Evolutionary conservation across 768 basidiomycete genomes (phyloP).

Genomic region (Dentipellis fragilis): DNA sequence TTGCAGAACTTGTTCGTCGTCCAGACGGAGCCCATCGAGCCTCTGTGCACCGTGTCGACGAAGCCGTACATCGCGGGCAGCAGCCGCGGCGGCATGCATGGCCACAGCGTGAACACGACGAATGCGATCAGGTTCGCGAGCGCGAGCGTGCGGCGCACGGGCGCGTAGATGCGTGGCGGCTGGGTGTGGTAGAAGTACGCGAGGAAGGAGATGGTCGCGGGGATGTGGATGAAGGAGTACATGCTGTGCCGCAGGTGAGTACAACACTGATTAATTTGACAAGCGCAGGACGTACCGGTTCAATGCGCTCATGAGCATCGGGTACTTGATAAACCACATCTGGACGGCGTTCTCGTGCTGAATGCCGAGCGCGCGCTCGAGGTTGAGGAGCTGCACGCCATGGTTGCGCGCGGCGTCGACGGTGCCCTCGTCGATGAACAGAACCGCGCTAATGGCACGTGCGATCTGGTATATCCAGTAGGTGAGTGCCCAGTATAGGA

Average conservation of each 20-base stretch:
- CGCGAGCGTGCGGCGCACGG: constrained; percentile 7
- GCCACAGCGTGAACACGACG: constrained; percentile 8
- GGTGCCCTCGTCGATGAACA: constrained; percentile 8
- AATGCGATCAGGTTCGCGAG: constrained; percentile 7
- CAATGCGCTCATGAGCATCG: neutral
- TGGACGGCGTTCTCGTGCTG: constrained; percentile 4
- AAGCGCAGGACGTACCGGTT: constrained; percentile 1
- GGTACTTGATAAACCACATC: neutral
- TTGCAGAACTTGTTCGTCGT: constrained; percentile 9
- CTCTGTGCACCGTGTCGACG: constrained; percentile 8
- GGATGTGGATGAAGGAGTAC: constrained; percentile 9
- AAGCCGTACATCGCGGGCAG: constrained; percentile 5
- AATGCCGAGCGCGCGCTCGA: constrained; percentile 6
- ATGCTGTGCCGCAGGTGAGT: neutral
- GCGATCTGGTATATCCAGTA: constrained; percentile 10
- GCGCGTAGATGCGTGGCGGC: constrained; percentile 1
- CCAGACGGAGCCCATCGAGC: constrained; percentile 6
- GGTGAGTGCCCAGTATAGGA: constrained; percentile 7
- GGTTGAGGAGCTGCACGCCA: constrained; percentile 5
- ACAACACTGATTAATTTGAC: too few relatives aligned
- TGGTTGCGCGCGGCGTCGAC: constrained; percentile 4
- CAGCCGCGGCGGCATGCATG: constrained; percentile 9
- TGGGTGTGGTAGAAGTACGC: constrained; percentile 3
- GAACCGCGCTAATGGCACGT: constrained; percentile 2
- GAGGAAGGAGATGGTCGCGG: constrained; percentile 6